Evolutionary conservation across 2,329 filamentous ascomycete genomes (phyloP), one percentile per base, ranked within the genome.

Genomic region (Beauveria bassiana): DNA sequence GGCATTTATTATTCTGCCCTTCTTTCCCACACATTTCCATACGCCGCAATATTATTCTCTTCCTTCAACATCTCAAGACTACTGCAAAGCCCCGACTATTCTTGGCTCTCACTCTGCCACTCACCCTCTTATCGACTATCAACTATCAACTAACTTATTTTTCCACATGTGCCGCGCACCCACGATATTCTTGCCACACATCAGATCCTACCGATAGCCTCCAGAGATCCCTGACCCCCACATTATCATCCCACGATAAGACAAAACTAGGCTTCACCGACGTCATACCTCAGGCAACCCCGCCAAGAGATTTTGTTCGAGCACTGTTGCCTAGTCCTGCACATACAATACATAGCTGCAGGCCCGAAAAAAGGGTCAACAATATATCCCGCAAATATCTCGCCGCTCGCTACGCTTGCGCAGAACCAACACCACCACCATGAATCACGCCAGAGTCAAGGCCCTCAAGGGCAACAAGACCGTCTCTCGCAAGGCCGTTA

Each of bases 381-480:
- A 38, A 4, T 16, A 38, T 14, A 62, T 68, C 64, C 68, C 65
- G 55, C 34, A 53, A 28, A 45, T 26, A 49, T 42, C 64, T 55
- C 58, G 26, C 16, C 34, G 50, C 42, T 45, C 54, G 20, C 50
- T 40, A 22, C 20, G 43, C 45, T 43, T 53, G 45, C 31, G 52
- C 49, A 46, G 24, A 50, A 51, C 34, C 42, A 45, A 22, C 26
- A 8, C 28, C 56, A 28, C 31, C 58, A 68, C 34, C 43, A 88
- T 88, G 85, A 84, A 81, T 69, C 85, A 88, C 69, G 77, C 83
- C 61, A 79, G 86, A 67, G 86, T 88, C 70, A 87, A 88, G 73
- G 87, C 85, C 56, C 83, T 90, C 62, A 77, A 81, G 64, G 86
- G 88, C 74, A 86, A 84, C 75, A 91, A 91, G 77, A 91, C 87